These are phyloP conservation scores for Rehmannia glutinosa DNA, from an alignment of 257 asterid species.

Conservation along the genomic window DNA sequence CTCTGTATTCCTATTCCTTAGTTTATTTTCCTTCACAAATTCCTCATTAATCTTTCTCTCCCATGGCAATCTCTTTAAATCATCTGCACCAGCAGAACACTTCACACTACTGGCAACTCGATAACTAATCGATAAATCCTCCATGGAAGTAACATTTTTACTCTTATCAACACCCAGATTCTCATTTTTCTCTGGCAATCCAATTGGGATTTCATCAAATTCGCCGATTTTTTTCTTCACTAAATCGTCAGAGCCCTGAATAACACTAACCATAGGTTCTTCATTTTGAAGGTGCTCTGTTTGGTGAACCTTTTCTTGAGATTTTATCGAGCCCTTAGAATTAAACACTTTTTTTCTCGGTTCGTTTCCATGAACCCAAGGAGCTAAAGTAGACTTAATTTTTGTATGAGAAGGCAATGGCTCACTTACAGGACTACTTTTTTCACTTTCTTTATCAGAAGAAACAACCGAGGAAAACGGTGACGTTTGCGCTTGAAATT, in stretches of 20 bases:
- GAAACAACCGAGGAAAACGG: conserved; percentile 12
- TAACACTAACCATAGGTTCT: conserved; percentile 15
- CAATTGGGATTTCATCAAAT: conserved; percentile 17
- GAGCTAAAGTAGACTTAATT: conserved; percentile 46
- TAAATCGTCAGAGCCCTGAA: conserved; percentile 11
- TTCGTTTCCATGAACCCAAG: conserved; percentile 66
- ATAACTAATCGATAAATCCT: conserved; percentile 13
- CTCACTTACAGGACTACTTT: conserved; percentile 9
- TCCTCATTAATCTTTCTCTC: conserved; percentile 31
- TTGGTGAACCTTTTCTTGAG: conserved; percentile 11
- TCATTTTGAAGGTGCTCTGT: no score
- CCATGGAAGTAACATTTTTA: background rate
- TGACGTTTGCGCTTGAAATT: conserved; percentile 21
- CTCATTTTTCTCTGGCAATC: conserved; percentile 12
- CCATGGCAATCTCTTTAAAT: conserved; percentile 52
- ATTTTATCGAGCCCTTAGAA: conserved; percentile 21
- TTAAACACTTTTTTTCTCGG: conserved; percentile 22
- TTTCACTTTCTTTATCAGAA: conserved; percentile 22
- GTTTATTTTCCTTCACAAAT: conserved; percentile 23
- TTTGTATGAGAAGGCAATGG: conserved; percentile 19
- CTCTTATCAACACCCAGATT: conserved; percentile 14
- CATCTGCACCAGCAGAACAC: conserved; percentile 13
- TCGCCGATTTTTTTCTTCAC: conserved; percentile 16
- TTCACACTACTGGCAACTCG: background rate
- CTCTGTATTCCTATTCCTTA: conserved; percentile 36